Evolutionary conservation across 2,329 filamentous ascomycete species (phyloP).

Genomic region (Xylogone sp.): DNA sequence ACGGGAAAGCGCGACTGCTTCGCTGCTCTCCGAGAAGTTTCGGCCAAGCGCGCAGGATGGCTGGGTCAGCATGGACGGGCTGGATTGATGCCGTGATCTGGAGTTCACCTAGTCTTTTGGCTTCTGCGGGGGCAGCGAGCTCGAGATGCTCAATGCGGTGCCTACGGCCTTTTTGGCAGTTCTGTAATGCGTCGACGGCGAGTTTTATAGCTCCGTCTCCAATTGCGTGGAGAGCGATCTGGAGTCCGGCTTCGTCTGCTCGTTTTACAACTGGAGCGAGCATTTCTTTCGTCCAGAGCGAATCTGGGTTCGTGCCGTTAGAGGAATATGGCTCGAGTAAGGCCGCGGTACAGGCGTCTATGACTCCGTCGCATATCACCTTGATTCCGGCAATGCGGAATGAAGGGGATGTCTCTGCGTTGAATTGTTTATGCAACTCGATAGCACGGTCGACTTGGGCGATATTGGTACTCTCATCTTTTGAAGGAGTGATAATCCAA

Average conservation of each 20-base stretch:
- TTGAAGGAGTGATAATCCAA: slow-evolving; percentile 49
- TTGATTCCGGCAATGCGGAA: slow-evolving; percentile 58
- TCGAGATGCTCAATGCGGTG: slow-evolving; percentile 65
- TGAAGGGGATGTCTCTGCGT: slow-evolving; percentile 39
- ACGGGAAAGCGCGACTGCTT: slow-evolving; percentile 58
- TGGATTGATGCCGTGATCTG: slow-evolving; percentile 59
- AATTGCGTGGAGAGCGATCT: slow-evolving; percentile 63
- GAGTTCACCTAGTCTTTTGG: slow-evolving; percentile 48
- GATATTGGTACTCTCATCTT: slow-evolving; percentile 38
- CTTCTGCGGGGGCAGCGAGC: slow-evolving; percentile 51
- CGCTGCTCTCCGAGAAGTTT: slow-evolving; percentile 49
- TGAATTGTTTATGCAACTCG: slow-evolving; percentile 42
- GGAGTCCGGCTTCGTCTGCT: slow-evolving; percentile 51
- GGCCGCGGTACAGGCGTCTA: slow-evolving; percentile 62
- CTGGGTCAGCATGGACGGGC: slow-evolving; percentile 56
- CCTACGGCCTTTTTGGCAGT: slow-evolving; percentile 41
- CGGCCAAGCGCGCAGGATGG: slow-evolving; percentile 59
- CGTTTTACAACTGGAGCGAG: slow-evolving; percentile 49
- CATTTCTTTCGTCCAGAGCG: slow-evolving; percentile 51
- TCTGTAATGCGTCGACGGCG: slow-evolving; percentile 53
- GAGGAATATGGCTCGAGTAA: slow-evolving; percentile 53
- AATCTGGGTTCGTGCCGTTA: slow-evolving; percentile 40
- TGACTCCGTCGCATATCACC: slow-evolving; percentile 60
- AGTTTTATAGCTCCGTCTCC: slow-evolving; percentile 56
- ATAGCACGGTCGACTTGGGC: slow-evolving; percentile 48